Evolutionary conservation across 495 filamentous ascomycete species (phyloP), one percentile per base, ranked within the genome.

Genomic region (Poronia punctata): DNA sequence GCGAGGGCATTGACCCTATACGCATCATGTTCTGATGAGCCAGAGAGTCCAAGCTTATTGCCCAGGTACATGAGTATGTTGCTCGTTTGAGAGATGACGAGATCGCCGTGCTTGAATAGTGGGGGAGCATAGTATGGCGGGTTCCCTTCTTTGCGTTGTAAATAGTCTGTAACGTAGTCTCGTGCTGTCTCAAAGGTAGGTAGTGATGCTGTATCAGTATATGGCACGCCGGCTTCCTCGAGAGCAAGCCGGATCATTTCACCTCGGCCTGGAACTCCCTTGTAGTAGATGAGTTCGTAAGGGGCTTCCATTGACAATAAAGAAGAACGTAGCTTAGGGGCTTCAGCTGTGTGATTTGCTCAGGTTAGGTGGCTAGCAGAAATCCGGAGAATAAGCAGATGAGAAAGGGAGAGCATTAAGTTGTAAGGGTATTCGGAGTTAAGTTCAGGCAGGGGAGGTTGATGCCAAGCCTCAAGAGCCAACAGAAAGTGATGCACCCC

Each of bases 201-300:
- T 0, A 37, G 7, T 35, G 36, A 16, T 8, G 38, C 42, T 16
- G 58, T 40, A 53, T 78, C 74, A 17, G 32, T 62, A 60, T 77
- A 78, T 32, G 65, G 46, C 4, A 60, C 62, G 17, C 54, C 40
- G 9, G 72, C 57, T 10, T 60, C 74, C 67, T 77, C 76, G 59
- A 80, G 59, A 35, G 46, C 54, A 33, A 80, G 70, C 12, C 76
- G 72, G 56, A 79, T 54, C 52, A 62, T 64, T 38, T 80, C 76
- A 35, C 67, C 75, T 38, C 76, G 70, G 43, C 76, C 76, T 30
- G 76, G 76, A 38, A 74, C 55, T 33, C 44, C 50, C 28, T 70
- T 70, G 53, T 65, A 72, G 66, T 79, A 80, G 61, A 73, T 53
- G 35, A 78, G 68, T 38, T 71, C 62, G 59, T 72, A 61, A n/a